These are phyloP conservation scores for Syzygium syzygioides DNA, from an alignment of 441 rosid genomes.

Conservation along the genomic window DNA sequence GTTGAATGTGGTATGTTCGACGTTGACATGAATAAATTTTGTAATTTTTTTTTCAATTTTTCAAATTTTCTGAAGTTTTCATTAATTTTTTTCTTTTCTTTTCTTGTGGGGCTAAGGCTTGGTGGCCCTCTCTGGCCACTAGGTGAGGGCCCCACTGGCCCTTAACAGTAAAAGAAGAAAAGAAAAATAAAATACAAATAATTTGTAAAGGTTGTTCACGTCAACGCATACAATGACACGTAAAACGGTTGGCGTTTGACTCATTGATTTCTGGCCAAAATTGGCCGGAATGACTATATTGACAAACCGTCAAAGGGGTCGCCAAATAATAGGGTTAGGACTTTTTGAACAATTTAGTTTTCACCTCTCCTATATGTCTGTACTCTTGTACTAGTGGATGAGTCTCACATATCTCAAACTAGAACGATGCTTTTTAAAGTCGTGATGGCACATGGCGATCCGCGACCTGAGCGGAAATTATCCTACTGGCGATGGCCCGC, in stretches of 20 bases:
- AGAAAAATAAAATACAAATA: too few relatives aligned
- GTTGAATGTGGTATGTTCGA: too few relatives aligned
- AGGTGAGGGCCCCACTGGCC: too few relatives aligned
- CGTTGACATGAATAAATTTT: accelerated
- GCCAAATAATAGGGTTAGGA: too few relatives aligned
- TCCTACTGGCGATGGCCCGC: not conserved
- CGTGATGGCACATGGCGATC: not conserved
- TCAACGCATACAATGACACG: not conserved
- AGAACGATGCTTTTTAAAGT: not conserved
- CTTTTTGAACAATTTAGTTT: not conserved
- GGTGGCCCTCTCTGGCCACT: too few relatives aligned
- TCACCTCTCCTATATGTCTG: not conserved
- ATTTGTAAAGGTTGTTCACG: too few relatives aligned
- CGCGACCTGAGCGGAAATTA: not conserved
- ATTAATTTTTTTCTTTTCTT: too few relatives aligned
- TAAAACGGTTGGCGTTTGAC: accelerated
- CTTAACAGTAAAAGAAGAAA: too few relatives aligned
- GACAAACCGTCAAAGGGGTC: too few relatives aligned
- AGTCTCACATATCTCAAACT: not conserved
- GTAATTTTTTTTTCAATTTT: too few relatives aligned
- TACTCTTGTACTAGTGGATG: not conserved
- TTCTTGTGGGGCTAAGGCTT: too few relatives aligned
- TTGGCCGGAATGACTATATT: accelerated
- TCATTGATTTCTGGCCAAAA: accelerated
- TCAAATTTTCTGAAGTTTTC: too few relatives aligned